Conservation (phyloP, 345 rosid species). For the Limnanthes douglasii region DNA sequence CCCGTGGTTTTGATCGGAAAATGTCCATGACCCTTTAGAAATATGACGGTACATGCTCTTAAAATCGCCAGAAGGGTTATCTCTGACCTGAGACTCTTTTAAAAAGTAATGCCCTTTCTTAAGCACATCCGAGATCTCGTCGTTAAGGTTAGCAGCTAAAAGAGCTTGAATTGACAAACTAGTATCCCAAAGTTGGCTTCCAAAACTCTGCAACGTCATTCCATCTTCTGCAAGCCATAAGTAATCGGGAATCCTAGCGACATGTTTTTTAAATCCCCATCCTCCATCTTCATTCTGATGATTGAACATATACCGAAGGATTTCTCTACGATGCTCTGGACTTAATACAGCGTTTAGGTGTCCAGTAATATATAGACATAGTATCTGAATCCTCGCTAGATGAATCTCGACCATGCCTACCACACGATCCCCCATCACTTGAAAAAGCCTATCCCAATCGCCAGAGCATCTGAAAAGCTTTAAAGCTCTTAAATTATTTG, state of each 20-base stretch:
- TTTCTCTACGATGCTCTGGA: too few relatives aligned
- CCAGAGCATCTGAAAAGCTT: too few relatives aligned
- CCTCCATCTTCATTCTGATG: too few relatives aligned
- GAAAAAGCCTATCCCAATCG: too few relatives aligned
- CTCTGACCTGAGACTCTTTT: constrained; percentile 63
- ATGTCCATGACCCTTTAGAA: constrained; percentile 22
- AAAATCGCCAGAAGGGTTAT: constrained; percentile 30
- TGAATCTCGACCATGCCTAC: too few relatives aligned
- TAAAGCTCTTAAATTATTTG: too few relatives aligned
- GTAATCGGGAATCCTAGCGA: constrained; percentile 60
- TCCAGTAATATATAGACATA: too few relatives aligned
- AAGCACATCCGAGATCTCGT: constrained; percentile 42
- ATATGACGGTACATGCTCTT: constrained; percentile 17
- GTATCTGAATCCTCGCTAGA: too few relatives aligned
- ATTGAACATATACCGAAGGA: too few relatives aligned
- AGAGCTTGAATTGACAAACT: constrained; percentile 65
- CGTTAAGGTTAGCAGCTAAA: constrained; percentile 34
- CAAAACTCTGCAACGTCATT: constrained; percentile 85
- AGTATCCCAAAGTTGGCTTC: constrained; percentile 77
- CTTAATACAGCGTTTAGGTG: too few relatives aligned
- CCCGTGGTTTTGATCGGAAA: constrained; percentile 19
- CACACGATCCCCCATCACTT: too few relatives aligned
- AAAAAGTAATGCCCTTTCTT: constrained; percentile 61
- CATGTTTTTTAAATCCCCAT: constrained; percentile 80
- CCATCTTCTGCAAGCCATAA: constrained; percentile 95